These are phyloP conservation scores for Diaporthe caulivora DNA, from an alignment of 2,329 filamentous ascomycete species.

Conservation along the genomic window DNA sequence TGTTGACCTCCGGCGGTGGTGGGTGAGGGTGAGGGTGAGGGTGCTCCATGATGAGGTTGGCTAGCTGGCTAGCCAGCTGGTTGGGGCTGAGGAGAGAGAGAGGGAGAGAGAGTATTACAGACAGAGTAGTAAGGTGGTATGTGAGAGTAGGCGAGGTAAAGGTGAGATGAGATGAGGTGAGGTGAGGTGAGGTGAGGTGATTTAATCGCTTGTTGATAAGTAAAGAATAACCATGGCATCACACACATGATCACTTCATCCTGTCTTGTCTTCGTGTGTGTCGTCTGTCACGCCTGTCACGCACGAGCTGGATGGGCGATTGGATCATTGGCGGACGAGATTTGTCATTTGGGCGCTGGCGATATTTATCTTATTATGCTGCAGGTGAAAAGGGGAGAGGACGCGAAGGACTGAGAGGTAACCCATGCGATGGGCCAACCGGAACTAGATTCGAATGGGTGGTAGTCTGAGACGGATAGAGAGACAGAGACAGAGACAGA, in stretches of 20 bases:
- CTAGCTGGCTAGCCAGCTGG: background rate
- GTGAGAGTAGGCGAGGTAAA: background rate
- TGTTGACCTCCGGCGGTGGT: slow-evolving; percentile 74
- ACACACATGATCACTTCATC: background rate
- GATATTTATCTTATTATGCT: slow-evolving; percentile 6
- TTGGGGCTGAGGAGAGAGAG: background rate
- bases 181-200: background rate
- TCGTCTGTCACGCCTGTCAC: background rate
- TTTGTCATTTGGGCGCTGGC: slow-evolving; percentile 8
- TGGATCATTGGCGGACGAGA: background rate
- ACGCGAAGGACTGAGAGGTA: slow-evolving; percentile 17
- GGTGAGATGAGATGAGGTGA: background rate
- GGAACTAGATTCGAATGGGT: slow-evolving; percentile 13
- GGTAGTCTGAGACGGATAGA: background rate
- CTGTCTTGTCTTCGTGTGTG: background rate
- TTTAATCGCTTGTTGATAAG: background rate
- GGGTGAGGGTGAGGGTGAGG: slow-evolving; percentile 56
- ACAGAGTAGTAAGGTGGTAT: background rate
- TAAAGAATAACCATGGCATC: background rate
- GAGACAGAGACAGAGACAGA: too few relatives aligned
- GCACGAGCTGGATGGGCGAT: background rate
- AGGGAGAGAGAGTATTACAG: background rate
- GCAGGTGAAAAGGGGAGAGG: slow-evolving; percentile 14
- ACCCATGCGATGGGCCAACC: slow-evolving; percentile 13
- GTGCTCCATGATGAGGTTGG: slow-evolving; percentile 43